Evolutionary conservation across 345 rosid species (phyloP).

Genomic region (Hibiscus mutabilis): DNA sequence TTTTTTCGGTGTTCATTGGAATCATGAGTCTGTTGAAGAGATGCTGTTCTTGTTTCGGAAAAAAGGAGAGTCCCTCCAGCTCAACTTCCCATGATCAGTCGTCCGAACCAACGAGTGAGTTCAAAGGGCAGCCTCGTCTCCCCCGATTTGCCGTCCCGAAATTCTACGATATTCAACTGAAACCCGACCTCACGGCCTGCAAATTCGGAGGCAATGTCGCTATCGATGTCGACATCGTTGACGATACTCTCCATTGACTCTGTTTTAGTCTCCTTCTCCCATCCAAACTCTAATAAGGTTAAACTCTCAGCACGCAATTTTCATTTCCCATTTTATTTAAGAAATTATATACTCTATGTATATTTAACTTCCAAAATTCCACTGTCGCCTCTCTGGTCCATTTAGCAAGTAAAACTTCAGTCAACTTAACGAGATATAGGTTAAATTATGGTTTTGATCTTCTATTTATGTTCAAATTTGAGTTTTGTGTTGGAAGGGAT

Average conservation of each 20-base stretch:
- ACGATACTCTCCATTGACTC: conserved; percentile 46
- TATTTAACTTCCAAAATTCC: too few relatives aligned
- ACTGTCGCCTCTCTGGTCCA: too few relatives aligned
- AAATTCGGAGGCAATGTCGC: conserved; percentile 62
- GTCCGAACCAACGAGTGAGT: conserved; percentile 43
- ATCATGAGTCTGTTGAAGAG: neutral
- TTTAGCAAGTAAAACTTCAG: too few relatives aligned
- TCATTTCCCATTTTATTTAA: neutral
- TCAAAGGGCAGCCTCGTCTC: conserved; percentile 80
- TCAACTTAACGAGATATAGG: too few relatives aligned
- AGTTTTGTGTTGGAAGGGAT: too few relatives aligned
- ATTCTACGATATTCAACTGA: conserved; percentile 66
- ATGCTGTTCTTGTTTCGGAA: neutral
- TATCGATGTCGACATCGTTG: conserved; percentile 51
- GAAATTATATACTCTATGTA: too few relatives aligned
- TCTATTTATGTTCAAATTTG: too few relatives aligned
- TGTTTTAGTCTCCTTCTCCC: conserved; percentile 43
- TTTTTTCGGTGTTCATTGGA: neutral
- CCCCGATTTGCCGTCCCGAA: conserved; percentile 79
- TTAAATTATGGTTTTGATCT: too few relatives aligned
- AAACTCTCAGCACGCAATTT: neutral
- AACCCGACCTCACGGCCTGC: conserved; percentile 70
- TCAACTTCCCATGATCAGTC: neutral
- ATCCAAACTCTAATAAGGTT: conserved; percentile 45
- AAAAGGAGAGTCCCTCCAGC: neutral